Base-by-base conservation (phyloP, 805 yeast genomes). In the Suhomyces prunicola region DNA sequence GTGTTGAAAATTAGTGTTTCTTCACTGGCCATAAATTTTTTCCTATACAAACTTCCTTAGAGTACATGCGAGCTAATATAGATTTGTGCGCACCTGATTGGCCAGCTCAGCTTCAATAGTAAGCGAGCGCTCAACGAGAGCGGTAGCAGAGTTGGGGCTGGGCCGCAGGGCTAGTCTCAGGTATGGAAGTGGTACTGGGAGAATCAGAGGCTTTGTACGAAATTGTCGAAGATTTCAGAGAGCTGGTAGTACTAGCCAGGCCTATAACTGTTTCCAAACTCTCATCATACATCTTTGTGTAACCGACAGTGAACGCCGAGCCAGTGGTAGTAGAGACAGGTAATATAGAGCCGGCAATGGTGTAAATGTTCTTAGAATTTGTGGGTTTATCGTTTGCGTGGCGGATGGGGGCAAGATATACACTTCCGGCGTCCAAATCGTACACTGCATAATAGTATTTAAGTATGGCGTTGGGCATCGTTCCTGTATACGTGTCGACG, bases 391-490 rank as follows among this genome's bases (percentile, higher is more conserved):
- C 15, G 36, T 33, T 36, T 29, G 36, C 36, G 24, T 39, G 12
- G 24, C 42, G 23, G 12, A 39, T 17, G 22, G 55, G 55, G 2
- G 64, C 63, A 48, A 63, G 47, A 15, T 53, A 52, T 2, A 63
- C 47, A 2, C 50, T 40, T 45, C 56, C 52, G 39, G 42, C 39
- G 23, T 57, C 64, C 40, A 59, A 55, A 39, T 63, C 66, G 45
- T 53, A 54, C 17, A 58, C 61, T 9, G 59, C 49, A 47, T 59
- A 63, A 44, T 53, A 54, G 48, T 60, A 53, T 31, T 59, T 55
- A 27, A 59, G 47, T 2, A 63, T 42, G n/a, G 50, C 54, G 47
- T 61, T 61, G 17, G 65, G 65, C 8, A 62, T 36, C 1, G 60
- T 51, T 10, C 61, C 60, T 17, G 46, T 51, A 46, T 59, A 55